phyloP scores from a whole-genome alignment of 1,284 basidiomycete species.

The Cryptococcus amylolentus region DNA sequence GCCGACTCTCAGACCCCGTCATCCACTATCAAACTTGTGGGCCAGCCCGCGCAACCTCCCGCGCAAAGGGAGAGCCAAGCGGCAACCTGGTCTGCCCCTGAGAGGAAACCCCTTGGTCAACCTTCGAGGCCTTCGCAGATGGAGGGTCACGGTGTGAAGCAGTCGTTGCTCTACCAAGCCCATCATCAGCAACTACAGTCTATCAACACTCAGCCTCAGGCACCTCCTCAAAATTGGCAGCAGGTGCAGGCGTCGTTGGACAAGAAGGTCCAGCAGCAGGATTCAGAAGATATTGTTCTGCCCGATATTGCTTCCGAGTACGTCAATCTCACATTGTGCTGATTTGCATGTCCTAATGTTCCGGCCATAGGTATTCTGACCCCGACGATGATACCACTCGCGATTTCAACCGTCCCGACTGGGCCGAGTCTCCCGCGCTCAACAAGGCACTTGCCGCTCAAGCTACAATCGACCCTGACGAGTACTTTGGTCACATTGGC shows the following conservation, averaged over 20 bases:
- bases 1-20: constrained; percentile 14
- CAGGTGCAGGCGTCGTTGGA: constrained; percentile 49
- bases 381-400: constrained; percentile 72
- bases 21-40: constrained; percentile 27
- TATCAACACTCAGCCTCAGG: constrained; percentile 34
- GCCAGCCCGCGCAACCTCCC: not conserved
- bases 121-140: constrained; percentile 33
- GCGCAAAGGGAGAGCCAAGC: constrained; percentile 3
- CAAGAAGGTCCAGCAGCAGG: constrained; percentile 51
- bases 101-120: constrained; percentile 32
- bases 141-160: constrained; percentile 11
- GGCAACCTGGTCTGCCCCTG: not conserved
- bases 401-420: constrained; percentile 60
- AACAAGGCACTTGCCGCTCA: constrained; percentile 71
- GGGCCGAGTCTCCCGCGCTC: constrained; percentile 87
- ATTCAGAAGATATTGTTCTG: constrained; percentile 69
- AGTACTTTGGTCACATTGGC: constrained; percentile 81
- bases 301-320: constrained; percentile 87
- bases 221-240: constrained; percentile 43
- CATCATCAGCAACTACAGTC: constrained; percentile 53
- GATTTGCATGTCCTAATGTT: not conserved
- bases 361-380: constrained; percentile 66
- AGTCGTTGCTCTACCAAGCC: constrained; percentile 2
- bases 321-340: constrained; percentile 17
- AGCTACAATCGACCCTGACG: constrained; percentile 81